Evolutionary conservation across 306 rosid species (phyloP).

Genomic region (Clitoria ternatea): DNA sequence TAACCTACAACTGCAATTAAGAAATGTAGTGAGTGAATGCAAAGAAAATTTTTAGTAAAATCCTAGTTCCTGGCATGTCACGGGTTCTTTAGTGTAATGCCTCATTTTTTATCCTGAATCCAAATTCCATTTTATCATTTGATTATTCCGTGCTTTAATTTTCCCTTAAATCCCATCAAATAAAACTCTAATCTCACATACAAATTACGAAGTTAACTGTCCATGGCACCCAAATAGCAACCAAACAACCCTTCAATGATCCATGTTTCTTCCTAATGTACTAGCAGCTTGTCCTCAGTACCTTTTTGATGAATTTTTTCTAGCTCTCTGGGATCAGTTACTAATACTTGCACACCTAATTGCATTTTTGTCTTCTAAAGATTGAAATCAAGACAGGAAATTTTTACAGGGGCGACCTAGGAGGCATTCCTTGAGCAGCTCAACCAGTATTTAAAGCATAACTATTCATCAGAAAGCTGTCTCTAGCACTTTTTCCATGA

Average conservation of each 20-base stretch:
- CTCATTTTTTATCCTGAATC: too few species aligned
- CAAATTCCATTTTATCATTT: too few species aligned
- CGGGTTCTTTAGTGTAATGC: not conserved
- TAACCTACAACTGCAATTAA: not conserved
- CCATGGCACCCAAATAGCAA: not conserved
- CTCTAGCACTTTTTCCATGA: conserved; percentile 93
- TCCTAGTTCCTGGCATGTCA: not conserved
- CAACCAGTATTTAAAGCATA: conserved; percentile 92
- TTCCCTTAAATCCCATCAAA: not conserved
- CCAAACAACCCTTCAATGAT: not conserved
- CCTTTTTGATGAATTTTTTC: conserved; percentile 98
- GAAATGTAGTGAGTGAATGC: not conserved
- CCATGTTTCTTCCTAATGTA: not conserved
- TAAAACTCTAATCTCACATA: not conserved
- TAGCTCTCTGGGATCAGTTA: conserved; percentile 88
- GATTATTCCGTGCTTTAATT: not conserved
- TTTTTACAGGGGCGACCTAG: conserved; percentile 86
- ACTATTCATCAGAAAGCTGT: conserved; percentile 89
- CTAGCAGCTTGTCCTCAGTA: conserved; percentile 4
- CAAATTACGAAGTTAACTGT: not conserved
- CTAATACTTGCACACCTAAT: conserved; percentile 93
- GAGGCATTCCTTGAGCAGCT: conserved; percentile 99
- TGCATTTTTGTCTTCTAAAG: conserved; percentile 99
- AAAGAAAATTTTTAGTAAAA: not conserved
- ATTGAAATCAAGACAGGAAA: conserved; percentile 96